Evolutionary conservation across 345 rosid species (phyloP), one percentile per base, ranked within the genome.

Genomic region (Firmiana major): DNA sequence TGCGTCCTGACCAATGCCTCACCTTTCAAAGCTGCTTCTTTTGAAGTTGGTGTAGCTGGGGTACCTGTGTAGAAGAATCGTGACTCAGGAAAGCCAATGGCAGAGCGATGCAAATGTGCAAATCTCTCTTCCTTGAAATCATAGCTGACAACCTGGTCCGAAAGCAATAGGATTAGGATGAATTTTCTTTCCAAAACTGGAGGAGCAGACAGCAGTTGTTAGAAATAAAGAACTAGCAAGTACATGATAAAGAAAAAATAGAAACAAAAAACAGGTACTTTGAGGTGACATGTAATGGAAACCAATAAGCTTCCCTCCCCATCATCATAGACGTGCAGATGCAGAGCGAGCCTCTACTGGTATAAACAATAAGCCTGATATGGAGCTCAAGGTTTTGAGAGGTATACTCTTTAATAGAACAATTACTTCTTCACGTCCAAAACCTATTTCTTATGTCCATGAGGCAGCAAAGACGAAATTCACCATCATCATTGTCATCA

Each of bases 71-170:
- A 95, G 71, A 83, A 88, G 85, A 95, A 93, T 64, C 93, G 90
- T 0, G 90, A 86, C 67, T 89, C 92, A 0, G 98, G 99, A 80
- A 95, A 95, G 31, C 90, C 86, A 62, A 95, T 88, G 7, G 98
- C 97, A 46, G 89, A 78, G 19, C 99, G 93, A 81, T 93, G 98
- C 80, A 93, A 80, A 64, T 89, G 86, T 6, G 92, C 85, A 73
- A 95, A 95, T 62, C 99, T 90, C 75, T 88, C 93, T 83, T 88
- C 90, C 79, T 95, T 95, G 85, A 93, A 95, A 77, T 95, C 97
- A 79, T 93, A 95, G 73, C 99, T 95, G 63, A 95, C 97, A 78
- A 95, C 97, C 99, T 93, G 81, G 63, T 26, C 57, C 70, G 55
- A 76, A 45, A 5, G 53, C 16, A 60, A 57, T 49, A 77, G 42